Conservation (phyloP, 805 yeast species). For the Saturnispora halmiae region DNA sequence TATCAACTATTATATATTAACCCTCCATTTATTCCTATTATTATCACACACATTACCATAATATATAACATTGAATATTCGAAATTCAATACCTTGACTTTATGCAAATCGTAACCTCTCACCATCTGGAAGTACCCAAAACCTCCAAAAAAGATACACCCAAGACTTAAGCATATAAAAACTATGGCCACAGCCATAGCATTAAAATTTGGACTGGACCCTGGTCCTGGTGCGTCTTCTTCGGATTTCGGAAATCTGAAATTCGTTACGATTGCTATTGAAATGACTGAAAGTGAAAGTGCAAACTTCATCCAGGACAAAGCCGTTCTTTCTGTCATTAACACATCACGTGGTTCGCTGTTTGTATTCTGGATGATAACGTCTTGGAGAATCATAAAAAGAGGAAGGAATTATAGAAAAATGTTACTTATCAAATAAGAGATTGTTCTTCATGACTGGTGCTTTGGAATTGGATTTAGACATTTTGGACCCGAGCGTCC, state of each 20-base stretch:
- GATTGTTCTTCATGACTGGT: not conserved
- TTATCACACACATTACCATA: constrained; percentile 1
- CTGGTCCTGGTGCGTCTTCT: not conserved
- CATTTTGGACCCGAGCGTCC: not conserved
- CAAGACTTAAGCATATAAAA: constrained; percentile 7
- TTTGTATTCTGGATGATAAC: constrained; percentile 29
- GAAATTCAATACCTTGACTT: constrained; percentile 5
- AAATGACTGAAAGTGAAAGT: constrained; percentile 35
- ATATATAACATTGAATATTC: constrained; percentile 6
- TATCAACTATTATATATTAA: not conserved
- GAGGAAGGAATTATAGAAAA: not conserved
- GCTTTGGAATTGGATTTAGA: not conserved
- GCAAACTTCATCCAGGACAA: constrained; percentile 40
- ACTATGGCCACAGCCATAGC: constrained; percentile 2
- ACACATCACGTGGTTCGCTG: constrained; percentile 44
- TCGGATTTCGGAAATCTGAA: constrained; percentile 30
- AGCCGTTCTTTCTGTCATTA: constrained; percentile 45
- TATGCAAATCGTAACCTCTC: constrained; percentile 5
- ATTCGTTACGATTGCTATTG: constrained; percentile 38
- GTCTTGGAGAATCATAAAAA: constrained; percentile 8
- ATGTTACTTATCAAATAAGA: too few relatives aligned
- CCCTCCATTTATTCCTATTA: constrained; percentile 4
- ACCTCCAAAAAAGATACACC: constrained; percentile 10
- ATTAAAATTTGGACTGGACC: not conserved
- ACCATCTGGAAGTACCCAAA: constrained; percentile 10